Base-by-base conservation (phyloP, 176 grass and related monocot species). In the Cenchrus fungigraminus region DNA sequence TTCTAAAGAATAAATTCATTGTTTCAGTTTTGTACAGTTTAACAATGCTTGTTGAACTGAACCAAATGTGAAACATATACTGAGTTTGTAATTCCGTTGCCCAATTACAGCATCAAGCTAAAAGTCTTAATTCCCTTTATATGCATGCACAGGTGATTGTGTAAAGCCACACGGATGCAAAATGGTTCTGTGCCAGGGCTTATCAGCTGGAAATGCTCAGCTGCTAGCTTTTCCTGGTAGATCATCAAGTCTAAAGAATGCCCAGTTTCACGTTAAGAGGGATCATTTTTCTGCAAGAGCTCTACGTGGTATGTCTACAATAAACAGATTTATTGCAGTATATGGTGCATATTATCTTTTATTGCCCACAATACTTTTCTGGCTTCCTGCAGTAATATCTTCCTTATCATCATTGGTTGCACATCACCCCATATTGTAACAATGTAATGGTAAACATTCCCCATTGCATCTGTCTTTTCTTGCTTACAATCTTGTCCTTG, bases 191-290 rank as follows among this genome's bases (percentile, higher is more conserved):
- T 87, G 53, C 49, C 89, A 87, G 25, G 89, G 81, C 2, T 25
- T 87, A 54, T 49, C 85, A 77, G 47, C 71, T 71, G 76, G 80
- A 45, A 73, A 81, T 76, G 63, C 85, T 61, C 85, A 91, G 53
- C 71, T 87, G 19, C 70, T 87, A 65, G 89, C 85, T 69, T 84
- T 91, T 81, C 85, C 85, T 81, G 55, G 62, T 9, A 78, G 69
- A 57, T 84, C 80, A 55, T 44, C n/a, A 45, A 57, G 63, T 71
- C 34, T 91, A 37, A 84, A 58, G 47, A 28, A 34, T 6, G 7
- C 7, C 14, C 54, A 13, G 7, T 59, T 87, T 40, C 77, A 43
- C 76, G 32, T n/a, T 6, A 12, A 53, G 64, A 57, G 31, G 62
- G 80, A 79, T 19, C 32, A 44, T 55, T 68, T 90, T 74, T 17